Evolutionary conservation across 768 basidiomycete genomes (phyloP).

Genomic region (Cystobasidium tubakii): DNA sequence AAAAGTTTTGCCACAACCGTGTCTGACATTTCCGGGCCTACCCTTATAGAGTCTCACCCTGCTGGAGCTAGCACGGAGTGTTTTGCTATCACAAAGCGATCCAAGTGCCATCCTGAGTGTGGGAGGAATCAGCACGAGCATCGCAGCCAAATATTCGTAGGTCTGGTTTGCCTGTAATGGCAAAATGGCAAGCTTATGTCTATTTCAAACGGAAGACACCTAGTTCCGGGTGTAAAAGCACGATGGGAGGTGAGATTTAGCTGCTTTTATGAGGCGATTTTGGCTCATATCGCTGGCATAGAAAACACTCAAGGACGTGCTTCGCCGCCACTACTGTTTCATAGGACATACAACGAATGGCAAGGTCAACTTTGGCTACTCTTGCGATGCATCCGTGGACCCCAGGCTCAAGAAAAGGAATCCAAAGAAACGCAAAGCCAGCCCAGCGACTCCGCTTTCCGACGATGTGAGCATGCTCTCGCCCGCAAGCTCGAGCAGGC

Average conservation of each 20-base stretch:
- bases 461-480: background rate
- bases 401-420: background rate
- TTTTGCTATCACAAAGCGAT: background rate
- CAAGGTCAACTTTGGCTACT: background rate
- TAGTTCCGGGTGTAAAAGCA: background rate
- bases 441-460: background rate
- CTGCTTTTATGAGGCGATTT: background rate
- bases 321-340: slow-evolving; percentile 31
- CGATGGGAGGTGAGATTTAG: slow-evolving; percentile 16
- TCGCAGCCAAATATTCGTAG: slow-evolving; percentile 5
- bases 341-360: slow-evolving; percentile 11
- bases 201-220: background rate
- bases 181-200: background rate
- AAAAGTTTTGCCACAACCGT: background rate
- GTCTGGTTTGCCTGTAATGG: background rate
- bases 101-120: background rate
- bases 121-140: background rate
- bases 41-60: background rate
- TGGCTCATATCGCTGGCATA: background rate
- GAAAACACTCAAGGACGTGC: slow-evolving; percentile 19
- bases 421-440: background rate
- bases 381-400: slow-evolving; percentile 29
- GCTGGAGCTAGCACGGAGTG: background rate
- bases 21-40: background rate
- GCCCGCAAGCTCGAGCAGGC: background rate